phyloP scores from a whole-genome alignment of 768 basidiomycete genomes.

The Mycena polygramma region DNA sequence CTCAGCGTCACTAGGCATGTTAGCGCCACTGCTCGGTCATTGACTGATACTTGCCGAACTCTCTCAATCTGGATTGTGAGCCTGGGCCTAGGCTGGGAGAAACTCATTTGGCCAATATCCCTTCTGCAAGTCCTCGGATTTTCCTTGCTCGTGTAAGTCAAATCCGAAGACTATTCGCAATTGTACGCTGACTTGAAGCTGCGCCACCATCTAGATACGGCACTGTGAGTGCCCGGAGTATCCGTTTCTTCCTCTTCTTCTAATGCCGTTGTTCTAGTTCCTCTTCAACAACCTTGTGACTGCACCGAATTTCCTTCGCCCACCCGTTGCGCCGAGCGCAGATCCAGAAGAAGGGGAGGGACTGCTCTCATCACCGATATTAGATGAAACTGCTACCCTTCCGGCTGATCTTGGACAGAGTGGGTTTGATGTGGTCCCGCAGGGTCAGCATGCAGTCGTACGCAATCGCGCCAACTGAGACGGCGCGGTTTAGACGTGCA shows the following conservation, averaged over 20 bases:
- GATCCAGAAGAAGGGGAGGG: slow-evolving; percentile 73
- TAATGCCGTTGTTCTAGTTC: slow-evolving; percentile 63
- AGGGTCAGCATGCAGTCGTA: slow-evolving; percentile 52
- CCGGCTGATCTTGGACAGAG: slow-evolving; percentile 86
- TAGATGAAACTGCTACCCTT: slow-evolving; percentile 87
- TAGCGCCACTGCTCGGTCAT: slow-evolving; percentile 90
- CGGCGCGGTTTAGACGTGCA: neutral
- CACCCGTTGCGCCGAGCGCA: slow-evolving; percentile 49
- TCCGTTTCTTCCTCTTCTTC: slow-evolving; percentile 26
- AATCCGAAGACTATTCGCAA: slow-evolving; percentile 27
- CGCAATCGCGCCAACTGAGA: slow-evolving; percentile 1
- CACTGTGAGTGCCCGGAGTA: slow-evolving; percentile 65
- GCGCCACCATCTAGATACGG: slow-evolving; percentile 71
- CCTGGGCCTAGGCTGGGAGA: slow-evolving; percentile 92
- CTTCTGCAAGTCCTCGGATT: slow-evolving; percentile 89
- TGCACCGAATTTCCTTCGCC: slow-evolving; percentile 71
- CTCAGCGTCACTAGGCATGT: slow-evolving; percentile 93
- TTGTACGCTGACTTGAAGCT: slow-evolving; percentile 20
- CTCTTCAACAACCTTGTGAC: slow-evolving; percentile 89
- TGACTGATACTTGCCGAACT: slow-evolving; percentile 96
- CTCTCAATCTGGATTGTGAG: slow-evolving; percentile 96
- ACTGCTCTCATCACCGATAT: slow-evolving; percentile 54
- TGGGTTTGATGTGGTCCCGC: slow-evolving; percentile 87
- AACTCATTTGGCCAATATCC: slow-evolving; percentile 83
- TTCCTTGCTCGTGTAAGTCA: slow-evolving; percentile 84